Percentiles rank a stretch among this genome's conserved stretches.
Evolutionary conservation across 2,329 filamentous ascomycete species (phyloP).

Genomic region (Nannizziopsis barbatae): DNA sequence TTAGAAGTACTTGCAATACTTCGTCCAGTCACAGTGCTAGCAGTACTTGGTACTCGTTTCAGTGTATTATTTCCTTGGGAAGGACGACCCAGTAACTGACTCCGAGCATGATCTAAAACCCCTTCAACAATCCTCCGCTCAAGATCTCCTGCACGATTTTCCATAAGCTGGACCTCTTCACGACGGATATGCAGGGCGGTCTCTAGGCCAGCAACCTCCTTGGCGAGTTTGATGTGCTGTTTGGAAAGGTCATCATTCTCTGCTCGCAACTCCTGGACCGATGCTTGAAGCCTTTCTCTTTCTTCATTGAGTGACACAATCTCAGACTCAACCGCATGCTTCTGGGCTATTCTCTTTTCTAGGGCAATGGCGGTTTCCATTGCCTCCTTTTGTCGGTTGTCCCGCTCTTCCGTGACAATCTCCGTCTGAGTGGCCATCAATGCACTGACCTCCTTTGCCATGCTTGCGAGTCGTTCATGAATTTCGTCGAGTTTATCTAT

Average conservation of each 20-base stretch:
- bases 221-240: conserved; percentile 68
- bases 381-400: conserved; percentile 65
- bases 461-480: conserved; percentile 73
- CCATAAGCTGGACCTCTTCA: conserved; percentile 86
- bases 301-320: conserved; percentile 45
- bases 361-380: conserved; percentile 71
- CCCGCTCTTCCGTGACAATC: conserved; percentile 63
- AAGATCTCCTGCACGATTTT: conserved; percentile 71
- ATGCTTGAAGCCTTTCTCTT: conserved; percentile 50
- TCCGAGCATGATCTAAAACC: conserved; percentile 86
- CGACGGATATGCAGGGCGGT: conserved; percentile 79
- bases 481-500: conserved; percentile 79
- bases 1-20: conserved; percentile 29
- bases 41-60: conserved; percentile 41
- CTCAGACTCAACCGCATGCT: conserved; percentile 49
- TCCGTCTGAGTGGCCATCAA: conserved; percentile 70
- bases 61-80: conserved; percentile 43
- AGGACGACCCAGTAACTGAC: conserved; percentile 63
- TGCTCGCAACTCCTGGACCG: conserved; percentile 38
- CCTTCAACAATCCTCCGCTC: conserved; percentile 90
- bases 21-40: conserved; percentile 30
- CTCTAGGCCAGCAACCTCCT: conserved; percentile 81
- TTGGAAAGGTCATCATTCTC: conserved; percentile 57
- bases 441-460: conserved; percentile 69
- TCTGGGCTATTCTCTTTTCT: conserved; percentile 60